phyloP scores from a whole-genome alignment of 768 basidiomycete species.

The Gymnopilus junonius region DNA sequence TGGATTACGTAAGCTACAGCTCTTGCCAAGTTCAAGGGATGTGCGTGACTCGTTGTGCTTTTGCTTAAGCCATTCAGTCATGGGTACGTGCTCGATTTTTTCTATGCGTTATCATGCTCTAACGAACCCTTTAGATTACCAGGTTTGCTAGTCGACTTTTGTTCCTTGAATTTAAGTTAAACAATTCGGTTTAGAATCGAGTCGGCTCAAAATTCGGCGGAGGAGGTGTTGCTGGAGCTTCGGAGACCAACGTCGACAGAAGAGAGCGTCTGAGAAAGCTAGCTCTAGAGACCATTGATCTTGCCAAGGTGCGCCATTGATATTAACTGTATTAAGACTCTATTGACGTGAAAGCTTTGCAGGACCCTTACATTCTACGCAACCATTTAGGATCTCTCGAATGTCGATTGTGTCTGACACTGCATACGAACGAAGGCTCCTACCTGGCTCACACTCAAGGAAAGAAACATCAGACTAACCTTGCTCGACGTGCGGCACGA shows the following conservation, averaged over 20 bases:
- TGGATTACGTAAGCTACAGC: slow-evolving; percentile 21
- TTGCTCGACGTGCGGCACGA: slow-evolving; percentile 95
- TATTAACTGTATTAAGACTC: slow-evolving; percentile 12
- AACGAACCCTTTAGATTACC: slow-evolving; percentile 55
- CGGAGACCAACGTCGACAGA: slow-evolving; percentile 94
- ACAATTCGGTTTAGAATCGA: slow-evolving; percentile 67
- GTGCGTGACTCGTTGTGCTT: background rate
- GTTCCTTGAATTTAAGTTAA: slow-evolving; percentile 16
- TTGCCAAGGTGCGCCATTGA: slow-evolving; percentile 76
- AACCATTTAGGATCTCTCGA: slow-evolving; percentile 98
- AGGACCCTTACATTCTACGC: slow-evolving; percentile 97
- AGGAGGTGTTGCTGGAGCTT: slow-evolving; percentile 93
- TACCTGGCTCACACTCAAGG: slow-evolving; percentile 99
- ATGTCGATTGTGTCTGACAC: slow-evolving; percentile 95
- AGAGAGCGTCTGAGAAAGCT: slow-evolving; percentile 94
- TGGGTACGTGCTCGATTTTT: slow-evolving; percentile 38
- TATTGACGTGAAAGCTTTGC: slow-evolving; percentile 29
- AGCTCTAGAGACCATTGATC: slow-evolving; percentile 95
- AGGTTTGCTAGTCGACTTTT: slow-evolving; percentile 46
- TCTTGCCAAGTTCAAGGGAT: background rate
- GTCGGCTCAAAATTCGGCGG: slow-evolving; percentile 96
- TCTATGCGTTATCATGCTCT: background rate
- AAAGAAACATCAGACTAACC: slow-evolving; percentile 99
- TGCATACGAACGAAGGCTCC: slow-evolving; percentile 99
- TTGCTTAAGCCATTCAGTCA: slow-evolving; percentile 11